Percentiles rank a stretch among this genome's conserved stretches.
Evolutionary conservation across 306 rosid species (phyloP).

Genomic region (Arachis stenosperma): DNA sequence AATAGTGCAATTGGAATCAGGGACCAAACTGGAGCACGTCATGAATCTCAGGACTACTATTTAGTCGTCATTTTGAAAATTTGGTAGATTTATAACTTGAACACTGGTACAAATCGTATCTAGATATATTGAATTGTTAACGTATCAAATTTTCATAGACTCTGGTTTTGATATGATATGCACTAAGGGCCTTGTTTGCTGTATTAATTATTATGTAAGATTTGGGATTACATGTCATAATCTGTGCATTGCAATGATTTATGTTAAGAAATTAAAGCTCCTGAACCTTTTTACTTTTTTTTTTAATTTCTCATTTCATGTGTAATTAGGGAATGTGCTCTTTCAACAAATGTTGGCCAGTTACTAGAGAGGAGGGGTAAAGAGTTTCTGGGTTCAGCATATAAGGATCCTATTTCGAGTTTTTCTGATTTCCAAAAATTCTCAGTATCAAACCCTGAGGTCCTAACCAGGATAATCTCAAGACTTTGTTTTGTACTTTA

Average conservation of each 20-base stretch:
- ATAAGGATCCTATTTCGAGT: constrained; percentile 82
- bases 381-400: constrained; percentile 72
- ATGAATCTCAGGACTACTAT: too few species aligned
- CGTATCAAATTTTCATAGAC: too few species aligned
- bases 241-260: constrained; percentile 4
- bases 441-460: constrained; percentile 88
- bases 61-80: too few species aligned
- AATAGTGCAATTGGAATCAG: too few species aligned
- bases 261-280: constrained; percentile 15
- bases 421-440: constrained; percentile 77
- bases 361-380: constrained; percentile 73
- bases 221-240: not conserved
- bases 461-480: constrained; percentile 22
- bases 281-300: not conserved
- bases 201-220: not conserved
- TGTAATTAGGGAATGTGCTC: constrained; percentile 59
- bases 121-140: too few species aligned
- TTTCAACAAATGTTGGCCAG: constrained; percentile 68
- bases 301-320: constrained; percentile 22
- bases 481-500: constrained; percentile 10
- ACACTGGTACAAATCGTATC: too few species aligned
- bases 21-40: too few species aligned
- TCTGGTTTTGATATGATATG: too few species aligned
- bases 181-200: too few species aligned
- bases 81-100: too few species aligned